Base-by-base conservation (phyloP, 2,329 filamentous ascomycete genomes). In the Cordyceps cicadae region DNA sequence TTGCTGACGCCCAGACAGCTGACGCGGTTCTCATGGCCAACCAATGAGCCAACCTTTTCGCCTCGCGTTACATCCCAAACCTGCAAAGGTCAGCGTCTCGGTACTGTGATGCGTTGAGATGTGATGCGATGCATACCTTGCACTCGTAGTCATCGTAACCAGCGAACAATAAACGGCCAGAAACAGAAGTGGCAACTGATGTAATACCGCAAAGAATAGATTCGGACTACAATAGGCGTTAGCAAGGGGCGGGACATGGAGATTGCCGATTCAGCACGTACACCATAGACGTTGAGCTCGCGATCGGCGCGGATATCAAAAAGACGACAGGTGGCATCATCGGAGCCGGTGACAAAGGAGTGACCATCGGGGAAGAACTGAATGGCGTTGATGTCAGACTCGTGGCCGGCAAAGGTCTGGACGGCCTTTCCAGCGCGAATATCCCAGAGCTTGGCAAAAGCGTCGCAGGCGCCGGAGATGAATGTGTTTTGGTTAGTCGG, bases 341-440 rank as follows among this genome's bases (percentile, higher is more conserved):
- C 94, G 50, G 94, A 97, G 62, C 94, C 94, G 59, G 94, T 97
- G 66, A 96, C 94, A 71, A 99, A 97, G 29, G 94, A 96, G 75
- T 97, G 96, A 64, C 94, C 94, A 71, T 97, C 95, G 59, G 94
- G 94, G 86, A 97, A 97, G 81, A 97, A 99, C 74, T 97, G 94
- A 66, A 99, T 97, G 69, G 94, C 94, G 75, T 99, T 99, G 81
- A 99, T 99, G 72, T 99, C 94, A 50, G 92, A 97, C 77, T 97
- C 94, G 77, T 97, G 94, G 32, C 94, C 94, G 58, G 94, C 92
- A 75, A 99, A 99, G 2, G 94, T 99, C 81, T 99, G 94, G 57
- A 96, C 92, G 66, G 94, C 95, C 82, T 97, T 97, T 71, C 95
- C 93, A 66, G 94, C 92, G 72, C 94, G 90, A 68, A 97, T 96